phyloP scores from a whole-genome alignment of 768 basidiomycete species.

The Calocybe indica region DNA sequence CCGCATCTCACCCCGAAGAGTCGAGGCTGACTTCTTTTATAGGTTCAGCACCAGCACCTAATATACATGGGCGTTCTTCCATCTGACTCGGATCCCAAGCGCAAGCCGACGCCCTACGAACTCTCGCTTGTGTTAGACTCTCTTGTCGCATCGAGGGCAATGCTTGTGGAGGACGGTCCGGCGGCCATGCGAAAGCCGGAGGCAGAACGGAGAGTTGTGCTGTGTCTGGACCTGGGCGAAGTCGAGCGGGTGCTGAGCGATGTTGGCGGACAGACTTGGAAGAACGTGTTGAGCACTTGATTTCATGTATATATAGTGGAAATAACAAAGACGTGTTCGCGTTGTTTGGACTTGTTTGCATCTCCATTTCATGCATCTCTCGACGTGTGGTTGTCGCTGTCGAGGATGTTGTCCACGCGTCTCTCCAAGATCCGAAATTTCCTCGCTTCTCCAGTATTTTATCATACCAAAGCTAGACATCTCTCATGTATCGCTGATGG shows the following conservation, averaged over 20 bases:
- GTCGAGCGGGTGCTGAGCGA: slow-evolving; percentile 83
- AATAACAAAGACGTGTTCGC: too few relatives aligned
- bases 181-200: slow-evolving; percentile 47
- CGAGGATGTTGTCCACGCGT: too few relatives aligned
- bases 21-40: background rate
- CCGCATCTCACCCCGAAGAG: background rate
- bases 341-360: too few relatives aligned
- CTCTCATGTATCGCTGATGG: too few relatives aligned
- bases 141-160: slow-evolving; percentile 68
- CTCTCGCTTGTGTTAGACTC: slow-evolving; percentile 68
- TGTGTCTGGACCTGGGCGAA: slow-evolving; percentile 82
- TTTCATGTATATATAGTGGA: too few relatives aligned
- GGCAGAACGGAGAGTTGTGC: slow-evolving; percentile 63
- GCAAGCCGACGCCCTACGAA: slow-evolving; percentile 57
- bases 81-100: slow-evolving; percentile 47
- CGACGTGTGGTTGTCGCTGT: too few relatives aligned
- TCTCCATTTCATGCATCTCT: too few relatives aligned
- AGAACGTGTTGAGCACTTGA: slow-evolving; percentile 38
- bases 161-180: slow-evolving; percentile 65
- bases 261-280: slow-evolving; percentile 67
- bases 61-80: slow-evolving; percentile 63
- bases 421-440: too few relatives aligned
- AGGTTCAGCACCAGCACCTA: slow-evolving; percentile 72
- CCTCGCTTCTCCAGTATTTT: too few relatives aligned
- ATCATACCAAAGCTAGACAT: too few relatives aligned